These are phyloP conservation scores for Bipolaris bicolor DNA, from an alignment of 2,329 filamentous ascomycete species.

Conservation along the genomic window DNA sequence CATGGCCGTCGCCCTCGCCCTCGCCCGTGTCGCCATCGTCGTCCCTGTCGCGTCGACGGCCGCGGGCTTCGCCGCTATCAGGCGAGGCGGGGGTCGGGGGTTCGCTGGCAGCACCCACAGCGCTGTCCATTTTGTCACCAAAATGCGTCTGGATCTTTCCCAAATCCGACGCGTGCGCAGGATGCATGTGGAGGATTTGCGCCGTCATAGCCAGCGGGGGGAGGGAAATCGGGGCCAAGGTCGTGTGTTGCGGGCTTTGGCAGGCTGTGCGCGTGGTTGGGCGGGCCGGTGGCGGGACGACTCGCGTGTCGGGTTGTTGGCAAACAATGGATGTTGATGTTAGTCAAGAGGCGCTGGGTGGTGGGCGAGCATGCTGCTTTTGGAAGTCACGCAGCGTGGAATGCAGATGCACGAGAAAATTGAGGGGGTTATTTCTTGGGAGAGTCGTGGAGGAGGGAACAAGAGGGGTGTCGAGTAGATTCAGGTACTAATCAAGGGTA, in stretches of 20 bases:
- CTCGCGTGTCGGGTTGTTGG: slow-evolving; percentile 25
- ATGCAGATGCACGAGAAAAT: slow-evolving; percentile 1
- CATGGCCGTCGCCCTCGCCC: slow-evolving; percentile 35
- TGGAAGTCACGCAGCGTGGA: slow-evolving; percentile 15
- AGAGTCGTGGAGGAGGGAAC: neutral
- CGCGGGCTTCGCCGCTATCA: slow-evolving; percentile 44
- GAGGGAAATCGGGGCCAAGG: slow-evolving; percentile 7
- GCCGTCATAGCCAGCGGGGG: slow-evolving; percentile 43
- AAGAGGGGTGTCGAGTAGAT: slow-evolving; percentile 9
- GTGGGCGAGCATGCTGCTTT: slow-evolving; percentile 30
- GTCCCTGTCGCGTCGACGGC: slow-evolving; percentile 48
- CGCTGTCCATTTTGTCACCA: slow-evolving; percentile 45
- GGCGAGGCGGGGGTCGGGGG: slow-evolving; percentile 44
- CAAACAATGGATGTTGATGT: slow-evolving; percentile 12
- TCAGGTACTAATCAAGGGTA: slow-evolving; percentile 12
- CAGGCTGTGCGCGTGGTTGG: slow-evolving; percentile 25
- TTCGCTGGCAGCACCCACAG: slow-evolving; percentile 32
- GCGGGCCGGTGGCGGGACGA: slow-evolving; percentile 24
- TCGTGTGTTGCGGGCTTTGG: slow-evolving; percentile 15
- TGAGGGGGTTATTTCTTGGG: neutral
- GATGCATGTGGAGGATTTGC: slow-evolving; percentile 49
- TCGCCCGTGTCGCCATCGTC: slow-evolving; percentile 36
- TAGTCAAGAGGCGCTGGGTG: slow-evolving; percentile 28
- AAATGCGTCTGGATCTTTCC: slow-evolving; percentile 43
- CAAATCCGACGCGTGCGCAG: slow-evolving; percentile 46